phyloP scores from a whole-genome alignment of 1,284 basidiomycete species.

The Ustilago nuda region DNA sequence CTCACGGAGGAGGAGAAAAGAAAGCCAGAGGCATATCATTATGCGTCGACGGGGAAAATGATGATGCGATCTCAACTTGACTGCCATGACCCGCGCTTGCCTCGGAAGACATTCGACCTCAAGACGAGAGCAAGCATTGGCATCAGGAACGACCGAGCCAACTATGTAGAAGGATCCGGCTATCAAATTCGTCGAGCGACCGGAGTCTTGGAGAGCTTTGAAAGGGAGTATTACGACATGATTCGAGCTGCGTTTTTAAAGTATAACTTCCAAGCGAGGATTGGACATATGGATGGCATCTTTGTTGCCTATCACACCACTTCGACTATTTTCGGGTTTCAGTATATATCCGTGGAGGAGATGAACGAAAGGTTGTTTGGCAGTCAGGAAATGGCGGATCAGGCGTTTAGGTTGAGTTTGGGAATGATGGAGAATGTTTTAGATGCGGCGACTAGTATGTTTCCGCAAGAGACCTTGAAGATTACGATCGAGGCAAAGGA shows the following conservation, averaged over 20 bases:
- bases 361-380: conserved; percentile 89
- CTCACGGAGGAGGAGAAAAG: conserved; percentile 69
- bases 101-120: conserved; percentile 92
- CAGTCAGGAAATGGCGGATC: conserved; percentile 75
- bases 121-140: conserved; percentile 91
- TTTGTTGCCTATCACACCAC: conserved; percentile 96
- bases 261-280: conserved; percentile 94
- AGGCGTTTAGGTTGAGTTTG: conserved; percentile 83
- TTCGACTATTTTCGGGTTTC: conserved; percentile 88
- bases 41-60: conserved; percentile 77
- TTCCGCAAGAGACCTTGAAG: conserved; percentile 72
- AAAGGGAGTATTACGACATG: conserved; percentile 75
- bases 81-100: conserved; percentile 82
- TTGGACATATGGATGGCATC: conserved; percentile 97
- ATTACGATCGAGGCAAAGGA: conserved; percentile 58
- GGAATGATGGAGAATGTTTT: conserved; percentile 79
- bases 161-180: conserved; percentile 74
- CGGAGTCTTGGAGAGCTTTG: conserved; percentile 67
- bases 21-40: conserved; percentile 68
- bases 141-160: conserved; percentile 86
- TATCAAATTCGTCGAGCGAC: conserved; percentile 65
- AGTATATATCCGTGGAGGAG: conserved; percentile 87
- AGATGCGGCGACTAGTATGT: conserved; percentile 75
- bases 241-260: conserved; percentile 93
- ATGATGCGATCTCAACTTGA: conserved; percentile 96